A percentile compares a stretch with the other conserved stretches of the same genome.
phyloP scores from a whole-genome alignment of 805 yeast genomes.

The Candida sanyiensis region DNA sequence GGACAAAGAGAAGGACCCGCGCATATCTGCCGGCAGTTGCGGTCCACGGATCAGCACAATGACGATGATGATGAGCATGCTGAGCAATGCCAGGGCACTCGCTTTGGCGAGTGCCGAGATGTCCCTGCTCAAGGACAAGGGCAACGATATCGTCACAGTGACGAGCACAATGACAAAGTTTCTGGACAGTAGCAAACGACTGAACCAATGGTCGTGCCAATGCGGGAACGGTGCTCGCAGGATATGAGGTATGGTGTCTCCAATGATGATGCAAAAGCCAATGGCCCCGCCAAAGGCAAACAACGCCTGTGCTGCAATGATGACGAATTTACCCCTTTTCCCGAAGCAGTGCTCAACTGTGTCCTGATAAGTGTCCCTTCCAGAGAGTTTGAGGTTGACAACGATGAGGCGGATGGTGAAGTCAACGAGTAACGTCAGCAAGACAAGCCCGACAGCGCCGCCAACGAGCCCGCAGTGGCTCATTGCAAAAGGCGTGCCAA shows the following conservation, averaged over 20 bases:
- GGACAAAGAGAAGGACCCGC: conserved; percentile 40
- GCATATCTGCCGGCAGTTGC: conserved; percentile 38
- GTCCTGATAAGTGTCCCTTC: conserved; percentile 76
- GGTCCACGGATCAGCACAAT: conserved; percentile 77
- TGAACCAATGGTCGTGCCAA: conserved; percentile 27
- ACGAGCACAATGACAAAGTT: conserved; percentile 66
- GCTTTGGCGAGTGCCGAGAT: conserved; percentile 85
- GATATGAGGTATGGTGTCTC: conserved; percentile 93
- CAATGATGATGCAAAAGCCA: conserved; percentile 91
- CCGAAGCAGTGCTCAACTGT: conserved; percentile 82
- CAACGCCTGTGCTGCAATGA: conserved; percentile 72
- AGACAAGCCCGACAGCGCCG: conserved; percentile 55
- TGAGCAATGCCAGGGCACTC: conserved; percentile 75
- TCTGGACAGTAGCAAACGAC: conserved; percentile 56
- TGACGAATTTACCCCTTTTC: conserved; percentile 54
- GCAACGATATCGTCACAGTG: conserved; percentile 71
- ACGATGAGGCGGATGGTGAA: conserved; percentile 84
- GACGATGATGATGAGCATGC: conserved; percentile 74
- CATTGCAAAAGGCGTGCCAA: conserved; percentile 89
- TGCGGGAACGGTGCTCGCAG: conserved; percentile 57
- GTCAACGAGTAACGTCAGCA: conserved; percentile 69
- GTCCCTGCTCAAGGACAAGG: conserved; percentile 73
- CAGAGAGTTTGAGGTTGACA: conserved; percentile 71
- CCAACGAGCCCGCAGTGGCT: conserved; percentile 73
- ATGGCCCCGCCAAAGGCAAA: conserved; percentile 94